Evolutionary conservation across 73 alveolate species (phyloP).

Genomic region (Paramecium sonneborni): DNA sequence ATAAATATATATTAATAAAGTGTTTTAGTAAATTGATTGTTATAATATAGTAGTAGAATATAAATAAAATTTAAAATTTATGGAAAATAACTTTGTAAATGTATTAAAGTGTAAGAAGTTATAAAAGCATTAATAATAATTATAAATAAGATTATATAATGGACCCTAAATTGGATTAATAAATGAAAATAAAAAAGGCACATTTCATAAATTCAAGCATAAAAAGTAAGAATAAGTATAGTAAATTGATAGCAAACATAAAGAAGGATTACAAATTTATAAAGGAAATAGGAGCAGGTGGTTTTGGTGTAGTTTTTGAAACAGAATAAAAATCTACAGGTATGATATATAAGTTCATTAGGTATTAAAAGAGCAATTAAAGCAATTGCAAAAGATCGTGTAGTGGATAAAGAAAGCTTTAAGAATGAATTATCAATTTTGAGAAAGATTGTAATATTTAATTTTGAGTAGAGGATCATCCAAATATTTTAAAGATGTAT

Average conservation of each 20-base stretch:
- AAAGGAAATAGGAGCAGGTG: conserved; percentile 81
- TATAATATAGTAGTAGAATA: no score
- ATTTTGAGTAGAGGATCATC: conserved; percentile 72
- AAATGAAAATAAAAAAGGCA: not conserved
- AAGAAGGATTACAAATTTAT: conserved; percentile 72
- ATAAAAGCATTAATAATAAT: no score
- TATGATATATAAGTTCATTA: not conserved
- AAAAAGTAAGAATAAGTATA: not conserved
- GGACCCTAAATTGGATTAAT: no score
- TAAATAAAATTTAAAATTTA: no score
- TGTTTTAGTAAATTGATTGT: no score
- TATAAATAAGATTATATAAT: no score
- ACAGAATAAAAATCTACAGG: conserved; percentile 71
- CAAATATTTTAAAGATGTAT: conserved; percentile 75
- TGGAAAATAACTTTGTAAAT: no score
- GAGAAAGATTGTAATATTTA: conserved; percentile 54
- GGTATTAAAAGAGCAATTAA: conserved; percentile 71
- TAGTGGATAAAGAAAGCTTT: conserved; percentile 70
- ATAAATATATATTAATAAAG: no score
- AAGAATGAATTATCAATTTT: conserved; percentile 73
- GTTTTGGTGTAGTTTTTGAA: conserved; percentile 77
- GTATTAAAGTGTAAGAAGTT: no score
- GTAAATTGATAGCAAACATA: conserved; percentile 54
- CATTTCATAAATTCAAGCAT: conserved; percentile 44
- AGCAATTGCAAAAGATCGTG: conserved; percentile 70